Conservation (phyloP, 2,329 filamentous ascomycete species). For the Fusarium transvaalense region DNA sequence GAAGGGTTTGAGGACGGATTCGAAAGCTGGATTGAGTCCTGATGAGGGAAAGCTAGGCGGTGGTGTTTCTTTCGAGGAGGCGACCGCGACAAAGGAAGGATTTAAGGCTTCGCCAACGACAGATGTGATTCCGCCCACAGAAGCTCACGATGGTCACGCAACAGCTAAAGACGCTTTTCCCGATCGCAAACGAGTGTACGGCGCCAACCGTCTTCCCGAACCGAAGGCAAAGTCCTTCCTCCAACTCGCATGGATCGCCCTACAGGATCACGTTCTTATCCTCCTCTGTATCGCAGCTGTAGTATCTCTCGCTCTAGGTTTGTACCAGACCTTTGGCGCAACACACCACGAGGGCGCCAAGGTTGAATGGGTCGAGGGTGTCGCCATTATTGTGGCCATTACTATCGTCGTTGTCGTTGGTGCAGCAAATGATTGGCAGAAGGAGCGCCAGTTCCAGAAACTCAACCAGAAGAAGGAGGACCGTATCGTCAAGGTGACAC, state of each 20-base stretch:
- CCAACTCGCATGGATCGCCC: conserved; percentile 73
- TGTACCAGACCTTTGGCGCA: conserved; percentile 73
- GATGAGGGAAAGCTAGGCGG: conserved; percentile 77
- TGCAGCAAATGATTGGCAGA: conserved; percentile 76
- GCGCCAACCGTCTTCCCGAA: conserved; percentile 68
- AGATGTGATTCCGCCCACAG: background rate
- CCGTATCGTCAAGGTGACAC: conserved; percentile 73
- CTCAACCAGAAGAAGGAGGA: conserved; percentile 74
- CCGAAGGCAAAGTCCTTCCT: conserved; percentile 72
- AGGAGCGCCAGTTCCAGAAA: conserved; percentile 73
- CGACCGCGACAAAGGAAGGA: conserved; percentile 43
- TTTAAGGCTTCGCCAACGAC: background rate
- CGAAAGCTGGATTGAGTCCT: conserved; percentile 76
- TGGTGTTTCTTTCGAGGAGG: conserved; percentile 77
- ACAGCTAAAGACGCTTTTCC: conserved; percentile 25
- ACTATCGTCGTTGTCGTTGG: conserved; percentile 73
- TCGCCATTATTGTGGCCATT: conserved; percentile 75
- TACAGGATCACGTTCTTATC: conserved; percentile 76
- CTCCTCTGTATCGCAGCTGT: conserved; percentile 74
- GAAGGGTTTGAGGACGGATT: conserved; percentile 78
- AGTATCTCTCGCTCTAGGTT: conserved; percentile 73
- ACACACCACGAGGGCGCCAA: conserved; percentile 56
- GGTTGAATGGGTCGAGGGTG: conserved; percentile 76
- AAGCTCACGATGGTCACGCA: background rate
- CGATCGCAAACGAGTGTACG: conserved; percentile 38